Conservation (phyloP, 306 rosid genomes). For the Quercus gilva region DNA sequence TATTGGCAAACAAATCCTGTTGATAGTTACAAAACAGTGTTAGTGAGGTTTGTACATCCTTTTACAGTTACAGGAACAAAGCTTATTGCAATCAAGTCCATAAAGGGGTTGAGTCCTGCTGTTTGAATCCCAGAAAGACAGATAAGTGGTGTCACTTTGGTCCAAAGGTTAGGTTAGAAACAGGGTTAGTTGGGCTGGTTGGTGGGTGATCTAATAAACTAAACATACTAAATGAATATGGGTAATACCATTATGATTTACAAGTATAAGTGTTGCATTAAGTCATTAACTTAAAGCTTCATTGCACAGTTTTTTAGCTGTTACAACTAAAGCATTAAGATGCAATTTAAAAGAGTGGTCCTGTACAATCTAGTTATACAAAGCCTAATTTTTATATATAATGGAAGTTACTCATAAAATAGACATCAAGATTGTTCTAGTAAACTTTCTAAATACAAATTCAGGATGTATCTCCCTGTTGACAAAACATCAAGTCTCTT, state of each 20-base stretch:
- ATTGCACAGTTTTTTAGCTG: background rate
- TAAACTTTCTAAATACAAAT: slow-evolving; percentile 69
- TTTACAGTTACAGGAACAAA: background rate
- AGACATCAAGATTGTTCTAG: slow-evolving; percentile 71
- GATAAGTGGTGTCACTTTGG: background rate
- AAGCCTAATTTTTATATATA: slow-evolving; percentile 16
- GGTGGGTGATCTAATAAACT: background rate
- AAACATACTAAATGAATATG: background rate
- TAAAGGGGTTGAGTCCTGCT: background rate
- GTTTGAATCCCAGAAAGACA: background rate
- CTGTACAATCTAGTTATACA: background rate
- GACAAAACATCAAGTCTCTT: slow-evolving; percentile 92
- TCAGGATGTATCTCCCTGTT: slow-evolving; percentile 85
- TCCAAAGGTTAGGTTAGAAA: background rate
- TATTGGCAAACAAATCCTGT: too few relatives aligned
- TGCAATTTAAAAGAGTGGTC: background rate
- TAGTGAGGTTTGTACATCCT: background rate
- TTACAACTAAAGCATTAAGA: background rate
- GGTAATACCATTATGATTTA: background rate
- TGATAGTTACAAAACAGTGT: too few relatives aligned
- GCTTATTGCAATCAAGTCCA: background rate
- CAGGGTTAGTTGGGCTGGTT: background rate
- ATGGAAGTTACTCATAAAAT: slow-evolving; percentile 3
- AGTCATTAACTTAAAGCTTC: background rate
- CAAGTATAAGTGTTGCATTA: background rate